These are phyloP conservation scores for Gleditsia sinensis DNA, from an alignment of 306 rosid genomes.

Conservation along the genomic window DNA sequence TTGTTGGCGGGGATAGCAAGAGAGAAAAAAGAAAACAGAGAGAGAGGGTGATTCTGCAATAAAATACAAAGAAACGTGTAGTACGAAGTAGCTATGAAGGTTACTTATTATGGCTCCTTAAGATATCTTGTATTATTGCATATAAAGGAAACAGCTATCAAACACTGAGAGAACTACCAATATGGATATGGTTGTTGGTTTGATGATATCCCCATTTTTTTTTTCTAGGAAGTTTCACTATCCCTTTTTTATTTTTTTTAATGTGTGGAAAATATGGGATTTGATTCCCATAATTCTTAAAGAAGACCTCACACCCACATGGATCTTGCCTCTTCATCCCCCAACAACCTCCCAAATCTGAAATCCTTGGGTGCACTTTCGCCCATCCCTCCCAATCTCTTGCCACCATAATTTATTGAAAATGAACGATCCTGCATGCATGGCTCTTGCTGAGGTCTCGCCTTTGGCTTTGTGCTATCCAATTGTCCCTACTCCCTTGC, in stretches of 20 bases:
- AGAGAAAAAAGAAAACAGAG: no score
- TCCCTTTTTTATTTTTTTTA: conserved; percentile 4
- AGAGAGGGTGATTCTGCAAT: no score
- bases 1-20: no score
- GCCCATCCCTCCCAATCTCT: conserved; percentile 47
- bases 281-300: conserved; percentile 29
- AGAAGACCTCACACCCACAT: conserved; percentile 50
- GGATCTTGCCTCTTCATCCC: conserved; percentile 70
- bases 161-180: conserved; percentile 33
- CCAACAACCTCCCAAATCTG: conserved; percentile 48
- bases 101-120: conserved; percentile 10
- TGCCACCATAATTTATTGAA: conserved; percentile 16
- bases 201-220: conserved; percentile 22
- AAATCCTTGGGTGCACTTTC: conserved; percentile 44
- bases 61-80: not conserved
- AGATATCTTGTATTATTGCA: conserved; percentile 18
- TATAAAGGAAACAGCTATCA: conserved; percentile 47
- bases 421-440: not conserved
- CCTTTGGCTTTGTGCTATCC: not conserved
- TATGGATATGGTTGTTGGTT: conserved; percentile 47
- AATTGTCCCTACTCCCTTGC: conserved; percentile 3
- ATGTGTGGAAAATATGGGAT: conserved; percentile 30
- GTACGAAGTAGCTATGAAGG: conserved; percentile 27
- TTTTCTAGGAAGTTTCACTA: conserved; percentile 51
- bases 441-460: not conserved